These are phyloP conservation scores for Rutidosis leptorrhynchoides DNA, from an alignment of 129 eudicot genomes.

Conservation along the genomic window DNA sequence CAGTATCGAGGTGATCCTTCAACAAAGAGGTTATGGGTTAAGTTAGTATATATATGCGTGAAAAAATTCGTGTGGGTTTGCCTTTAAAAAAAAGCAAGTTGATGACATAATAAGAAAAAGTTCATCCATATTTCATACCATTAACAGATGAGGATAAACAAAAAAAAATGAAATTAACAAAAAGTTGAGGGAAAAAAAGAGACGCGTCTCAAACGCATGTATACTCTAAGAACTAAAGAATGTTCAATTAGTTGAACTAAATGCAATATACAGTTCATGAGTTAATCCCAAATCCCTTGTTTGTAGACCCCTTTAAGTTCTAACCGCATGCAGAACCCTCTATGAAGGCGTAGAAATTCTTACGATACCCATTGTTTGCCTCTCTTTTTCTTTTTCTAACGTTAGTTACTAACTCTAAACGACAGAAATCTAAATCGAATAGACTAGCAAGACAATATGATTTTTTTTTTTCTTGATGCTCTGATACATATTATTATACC, in stretches of 20 bases:
- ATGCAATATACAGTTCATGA: not conserved
- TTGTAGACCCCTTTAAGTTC: not conserved
- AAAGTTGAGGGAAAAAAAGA: not conserved
- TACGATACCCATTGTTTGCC: too few relatives aligned
- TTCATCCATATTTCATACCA: not conserved
- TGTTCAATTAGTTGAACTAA: not conserved
- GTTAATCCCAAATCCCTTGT: not conserved
- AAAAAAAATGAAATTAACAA: not conserved
- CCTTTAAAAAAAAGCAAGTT: too few relatives aligned
- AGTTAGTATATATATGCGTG: too few relatives aligned
- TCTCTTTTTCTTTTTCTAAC: not conserved
- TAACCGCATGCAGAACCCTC: not conserved
- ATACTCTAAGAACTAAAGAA: not conserved
- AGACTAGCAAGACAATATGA: not conserved
- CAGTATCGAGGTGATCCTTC: too few relatives aligned
- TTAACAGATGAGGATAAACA: not conserved
- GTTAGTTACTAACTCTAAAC: not conserved
- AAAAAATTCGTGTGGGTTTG: too few relatives aligned
- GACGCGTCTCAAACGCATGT: not conserved
- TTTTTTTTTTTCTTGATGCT: not conserved
- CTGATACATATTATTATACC: not conserved
- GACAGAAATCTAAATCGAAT: not conserved
- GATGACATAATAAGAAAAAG: not conserved
- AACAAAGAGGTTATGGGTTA: too few relatives aligned
- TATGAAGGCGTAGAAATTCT: not conserved